These are phyloP conservation scores for Dryadomyces quercus-mongolicae DNA, from an alignment of 2,329 filamentous ascomycete species.

Conservation along the genomic window DNA sequence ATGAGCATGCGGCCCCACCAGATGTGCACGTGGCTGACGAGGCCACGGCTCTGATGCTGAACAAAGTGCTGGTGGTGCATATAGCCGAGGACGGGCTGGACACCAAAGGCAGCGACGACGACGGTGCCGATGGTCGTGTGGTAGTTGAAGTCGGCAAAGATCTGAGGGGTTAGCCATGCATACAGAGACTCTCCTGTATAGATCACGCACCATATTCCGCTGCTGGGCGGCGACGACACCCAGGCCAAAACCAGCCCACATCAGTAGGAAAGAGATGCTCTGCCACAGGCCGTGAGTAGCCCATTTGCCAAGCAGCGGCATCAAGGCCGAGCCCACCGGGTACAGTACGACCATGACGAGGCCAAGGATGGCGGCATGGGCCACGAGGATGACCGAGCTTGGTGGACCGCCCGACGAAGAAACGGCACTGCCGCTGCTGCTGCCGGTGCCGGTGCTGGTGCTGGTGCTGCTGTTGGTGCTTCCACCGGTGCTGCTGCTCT, in stretches of 20 bases:
- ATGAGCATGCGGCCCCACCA: conserved; percentile 51
- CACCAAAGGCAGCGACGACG: conserved; percentile 37
- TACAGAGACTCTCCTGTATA: background rate
- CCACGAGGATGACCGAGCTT: conserved; percentile 17
- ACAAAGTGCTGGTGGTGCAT: conserved; percentile 44
- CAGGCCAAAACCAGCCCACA: conserved; percentile 49
- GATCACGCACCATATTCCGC: conserved; percentile 27
- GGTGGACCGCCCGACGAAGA: background rate
- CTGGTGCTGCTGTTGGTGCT: conserved; percentile 1
- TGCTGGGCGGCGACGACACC: conserved; percentile 36
- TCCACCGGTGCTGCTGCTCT: conserved; percentile 4
- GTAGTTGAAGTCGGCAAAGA: conserved; percentile 27
- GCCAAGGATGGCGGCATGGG: conserved; percentile 50
- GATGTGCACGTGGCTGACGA: conserved; percentile 44
- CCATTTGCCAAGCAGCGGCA: conserved; percentile 47
- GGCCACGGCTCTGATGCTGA: conserved; percentile 32
- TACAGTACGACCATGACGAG: conserved; percentile 46
- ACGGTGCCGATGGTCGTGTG: conserved; percentile 47
- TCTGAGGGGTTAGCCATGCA: conserved; percentile 23
- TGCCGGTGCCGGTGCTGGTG: background rate
- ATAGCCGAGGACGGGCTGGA: conserved; percentile 47
- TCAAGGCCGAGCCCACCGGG: conserved; percentile 46
- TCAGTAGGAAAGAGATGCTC: conserved; percentile 36
- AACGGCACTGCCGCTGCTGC: background rate
- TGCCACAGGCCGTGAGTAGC: conserved; percentile 46